Percentiles rank a stretch among this genome's conserved stretches.
Evolutionary conservation across 1,284 basidiomycete species (phyloP).

Genomic region (Chalciporus sp.): DNA sequence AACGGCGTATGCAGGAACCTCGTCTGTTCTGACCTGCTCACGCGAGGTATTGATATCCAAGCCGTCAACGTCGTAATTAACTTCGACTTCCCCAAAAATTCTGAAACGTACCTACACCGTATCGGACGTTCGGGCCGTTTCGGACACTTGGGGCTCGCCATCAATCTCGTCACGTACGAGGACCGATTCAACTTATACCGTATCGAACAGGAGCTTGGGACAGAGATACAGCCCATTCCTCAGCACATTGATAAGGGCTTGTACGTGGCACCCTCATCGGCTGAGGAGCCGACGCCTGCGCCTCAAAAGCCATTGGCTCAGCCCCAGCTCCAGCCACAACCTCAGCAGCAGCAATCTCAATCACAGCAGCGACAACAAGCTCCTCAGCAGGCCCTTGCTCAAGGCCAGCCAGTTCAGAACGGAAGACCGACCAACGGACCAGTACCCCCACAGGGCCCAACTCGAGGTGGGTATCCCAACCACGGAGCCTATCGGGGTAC

Average conservation of each 20-base stretch:
- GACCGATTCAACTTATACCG: slow-evolving; percentile 97
- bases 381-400: slow-evolving; percentile 19
- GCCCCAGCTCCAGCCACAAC: slow-evolving; percentile 31
- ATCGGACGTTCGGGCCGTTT: slow-evolving; percentile 98
- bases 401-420: slow-evolving; percentile 25
- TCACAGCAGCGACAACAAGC: slow-evolving; percentile 22
- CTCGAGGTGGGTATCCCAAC: slow-evolving; percentile 25
- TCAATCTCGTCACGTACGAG: slow-evolving; percentile 96
- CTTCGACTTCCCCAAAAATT: slow-evolving; percentile 99
- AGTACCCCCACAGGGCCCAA: slow-evolving; percentile 21
- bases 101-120: slow-evolving; percentile 97
- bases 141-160: slow-evolving; percentile 95
- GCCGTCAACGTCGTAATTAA: slow-evolving; percentile 99
- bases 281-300: slow-evolving; percentile 49
- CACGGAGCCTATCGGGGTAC: slow-evolving; percentile 31
- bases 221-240: slow-evolving; percentile 97
- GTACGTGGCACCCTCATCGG: slow-evolving; percentile 76
- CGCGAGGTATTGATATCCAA: slow-evolving; percentile 99
- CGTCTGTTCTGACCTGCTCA: slow-evolving; percentile 95
- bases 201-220: slow-evolving; percentile 98
- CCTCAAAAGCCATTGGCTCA: slow-evolving; percentile 40
- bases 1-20: slow-evolving; percentile 98
- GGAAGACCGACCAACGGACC: slow-evolving; percentile 32
- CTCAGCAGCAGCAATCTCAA: slow-evolving; percentile 34
- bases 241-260: slow-evolving; percentile 90